Conservation (phyloP, 2,329 filamentous ascomycete genomes). For the Camptophora hylomeconis region DNA sequence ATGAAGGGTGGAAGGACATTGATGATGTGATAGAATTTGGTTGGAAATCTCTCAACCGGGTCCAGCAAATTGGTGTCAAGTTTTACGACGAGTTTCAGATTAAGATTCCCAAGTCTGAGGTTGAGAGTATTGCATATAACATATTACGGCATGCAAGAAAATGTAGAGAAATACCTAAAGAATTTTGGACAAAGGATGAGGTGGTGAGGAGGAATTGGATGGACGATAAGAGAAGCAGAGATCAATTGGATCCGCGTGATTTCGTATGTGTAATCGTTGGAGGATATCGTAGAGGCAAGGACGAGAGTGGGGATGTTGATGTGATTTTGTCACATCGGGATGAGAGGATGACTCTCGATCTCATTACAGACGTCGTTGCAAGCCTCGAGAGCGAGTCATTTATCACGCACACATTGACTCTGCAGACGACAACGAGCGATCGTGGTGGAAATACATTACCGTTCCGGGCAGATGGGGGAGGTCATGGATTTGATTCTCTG, state of each 20-base stretch:
- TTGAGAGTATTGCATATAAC: conserved; percentile 51
- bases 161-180: conserved; percentile 5
- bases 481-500: conserved; percentile 67
- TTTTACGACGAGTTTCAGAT: conserved; percentile 75
- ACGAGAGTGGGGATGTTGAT: conserved; percentile 67
- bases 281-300: conserved; percentile 69
- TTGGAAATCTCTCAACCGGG: conserved; percentile 60
- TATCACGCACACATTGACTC: conserved; percentile 69
- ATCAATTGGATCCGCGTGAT: conserved; percentile 12
- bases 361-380: conserved; percentile 59
- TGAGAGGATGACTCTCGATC: conserved; percentile 50
- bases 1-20: conserved; percentile 64
- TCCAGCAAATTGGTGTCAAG: conserved; percentile 88
- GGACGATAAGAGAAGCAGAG: conserved; percentile 23
- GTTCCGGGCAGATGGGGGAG: conserved; percentile 33
- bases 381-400: conserved; percentile 55
- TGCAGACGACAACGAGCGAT: conserved; percentile 57
- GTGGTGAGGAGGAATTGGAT: conserved; percentile 3
- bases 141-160: conserved; percentile 50
- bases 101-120: conserved; percentile 60
- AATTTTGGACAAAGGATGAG: conserved; percentile 2
- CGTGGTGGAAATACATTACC: conserved; percentile 55
- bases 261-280: conserved; percentile 58
- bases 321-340: conserved; percentile 70
- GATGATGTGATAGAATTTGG: conserved; percentile 77